Conservation (phyloP, 2,329 filamentous ascomycete genomes). For the Aspergillus amoenus region DNA sequence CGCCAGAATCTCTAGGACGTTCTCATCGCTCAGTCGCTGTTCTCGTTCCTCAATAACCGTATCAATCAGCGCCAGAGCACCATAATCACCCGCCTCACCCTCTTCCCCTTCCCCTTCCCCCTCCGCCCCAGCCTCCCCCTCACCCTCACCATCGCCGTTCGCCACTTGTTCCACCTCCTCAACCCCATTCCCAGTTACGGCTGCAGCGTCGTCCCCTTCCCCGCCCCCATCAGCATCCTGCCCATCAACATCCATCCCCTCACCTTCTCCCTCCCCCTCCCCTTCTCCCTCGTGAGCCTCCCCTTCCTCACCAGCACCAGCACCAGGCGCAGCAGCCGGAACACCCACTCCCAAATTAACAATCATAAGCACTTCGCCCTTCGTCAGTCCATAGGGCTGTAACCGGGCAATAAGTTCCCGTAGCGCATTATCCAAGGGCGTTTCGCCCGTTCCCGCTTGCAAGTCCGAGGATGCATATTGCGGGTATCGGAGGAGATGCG, state of each 20-base stretch:
- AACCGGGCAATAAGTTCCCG: conserved; percentile 37
- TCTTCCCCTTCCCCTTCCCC: conserved; percentile 22
- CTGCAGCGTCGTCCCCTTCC: conserved; percentile 11
- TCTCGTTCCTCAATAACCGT: conserved; percentile 45
- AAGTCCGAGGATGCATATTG: conserved; percentile 24
- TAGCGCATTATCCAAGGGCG: conserved; percentile 40
- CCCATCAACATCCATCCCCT: conserved; percentile 30
- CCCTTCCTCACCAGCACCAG: conserved; percentile 17
- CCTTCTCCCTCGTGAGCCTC: neutral
- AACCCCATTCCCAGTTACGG: neutral
- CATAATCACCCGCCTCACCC: conserved; percentile 34
- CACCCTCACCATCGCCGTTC: conserved; percentile 17
- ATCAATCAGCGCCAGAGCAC: conserved; percentile 39
- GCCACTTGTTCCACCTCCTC: conserved; percentile 20
- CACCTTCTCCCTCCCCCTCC: conserved; percentile 23
- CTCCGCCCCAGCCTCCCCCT: conserved; percentile 14
- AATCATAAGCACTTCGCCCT: conserved; percentile 48
- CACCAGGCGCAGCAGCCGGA: conserved; percentile 7
- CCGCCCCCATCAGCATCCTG: conserved; percentile 16
- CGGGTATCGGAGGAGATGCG: conserved; percentile 41
- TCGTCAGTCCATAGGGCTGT: conserved; percentile 44
- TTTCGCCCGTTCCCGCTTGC: neutral
- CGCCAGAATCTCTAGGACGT: conserved; percentile 35
- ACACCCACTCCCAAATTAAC: conserved; percentile 45
- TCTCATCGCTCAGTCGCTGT: conserved; percentile 39